Evolutionary conservation across 306 rosid genomes (phyloP), one percentile per base, ranked within the genome.

Genomic region (Casuarina cunninghamiana): DNA sequence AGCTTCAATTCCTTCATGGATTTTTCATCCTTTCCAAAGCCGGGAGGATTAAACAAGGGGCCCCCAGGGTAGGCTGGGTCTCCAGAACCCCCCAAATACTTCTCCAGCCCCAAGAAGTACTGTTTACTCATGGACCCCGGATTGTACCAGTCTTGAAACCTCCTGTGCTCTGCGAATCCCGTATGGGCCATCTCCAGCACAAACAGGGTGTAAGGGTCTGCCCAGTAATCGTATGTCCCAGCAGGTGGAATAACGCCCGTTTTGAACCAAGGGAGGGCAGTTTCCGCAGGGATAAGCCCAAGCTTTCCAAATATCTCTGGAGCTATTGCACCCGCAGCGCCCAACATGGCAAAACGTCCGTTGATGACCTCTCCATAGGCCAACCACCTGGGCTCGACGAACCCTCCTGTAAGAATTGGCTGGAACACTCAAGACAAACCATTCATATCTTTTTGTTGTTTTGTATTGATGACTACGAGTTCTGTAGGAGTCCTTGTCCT

Each of bases 121-220:
- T 95, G 97, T 58, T 89, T 95, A 2, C 91, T 83, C 98, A 91
- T 86, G 17, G 91, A 95, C 1, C 98, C 98, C 0, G 97, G 98
- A 0, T 95, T 95, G 75, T 41, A 46, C 98, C 97, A 95, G 9
- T 91, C 98, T 76, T 92, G 96, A 81, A 92, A 88, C 74, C 98
- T 87, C 53, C 97, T 80, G 86, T 95, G 98, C 82, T 95, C 97
- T 0, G 98, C 98, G 46, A 95, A 95, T 6, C 98, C 98, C 98
- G 92, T 88, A 1, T 92, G 84, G 1, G 96, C 97, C 83, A 95
- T 8, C 79, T 95, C 98, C 0, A 95, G 48, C 0, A 95, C 98
- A 43, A 95, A 92, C 0, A 95, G 90, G 2, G 98, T 95, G 91
- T 90, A 95, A 5, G 86, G 75, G 86, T 95, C 98, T 12, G 98